A percentile compares a stretch with the other conserved stretches of the same genome.
phyloP scores from a whole-genome alignment of 2,329 filamentous ascomycete species.

The Hypoxylon sp. region DNA sequence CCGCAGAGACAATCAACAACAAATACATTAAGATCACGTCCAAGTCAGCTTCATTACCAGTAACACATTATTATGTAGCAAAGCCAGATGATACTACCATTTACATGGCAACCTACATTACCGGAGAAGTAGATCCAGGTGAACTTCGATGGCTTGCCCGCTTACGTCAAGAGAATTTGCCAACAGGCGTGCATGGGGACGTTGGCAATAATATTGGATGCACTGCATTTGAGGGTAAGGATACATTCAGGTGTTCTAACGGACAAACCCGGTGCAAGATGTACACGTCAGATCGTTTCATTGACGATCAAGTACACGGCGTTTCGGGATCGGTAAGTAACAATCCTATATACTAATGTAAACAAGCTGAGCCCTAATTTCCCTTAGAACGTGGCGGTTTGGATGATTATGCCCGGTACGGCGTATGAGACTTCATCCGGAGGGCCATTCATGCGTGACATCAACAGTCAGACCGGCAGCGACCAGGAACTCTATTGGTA shows the following conservation, averaged over 20 bases:
- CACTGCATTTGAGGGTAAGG: constrained; percentile 41
- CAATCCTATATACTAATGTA: background rate
- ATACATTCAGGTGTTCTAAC: constrained; percentile 39
- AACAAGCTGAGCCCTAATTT: background rate
- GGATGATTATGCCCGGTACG: constrained; percentile 42
- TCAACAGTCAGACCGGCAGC: constrained; percentile 39
- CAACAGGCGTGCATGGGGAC: constrained; percentile 38
- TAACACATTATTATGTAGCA: constrained; percentile 41
- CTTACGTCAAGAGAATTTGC: constrained; percentile 24
- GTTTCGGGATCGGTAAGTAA: constrained; percentile 36
- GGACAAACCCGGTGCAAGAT: constrained; percentile 41
- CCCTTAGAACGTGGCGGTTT: constrained; percentile 30
- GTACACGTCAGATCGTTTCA: constrained; percentile 42
- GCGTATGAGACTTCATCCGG: constrained; percentile 38
- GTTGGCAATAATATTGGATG: constrained; percentile 41
- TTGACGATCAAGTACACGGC: constrained; percentile 40
- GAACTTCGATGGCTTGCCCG: constrained; percentile 41
- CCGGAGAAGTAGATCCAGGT: constrained; percentile 38
- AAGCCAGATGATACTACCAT: constrained; percentile 40
- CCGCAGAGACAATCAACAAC: constrained; percentile 30
- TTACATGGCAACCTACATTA: constrained; percentile 43
- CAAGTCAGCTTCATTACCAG: constrained; percentile 31
- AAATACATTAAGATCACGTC: constrained; percentile 41
- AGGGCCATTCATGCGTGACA: constrained; percentile 42
- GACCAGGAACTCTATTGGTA: constrained; percentile 44